phyloP scores from a whole-genome alignment of 345 rosid genomes.

The Lenwebbia sp. region DNA sequence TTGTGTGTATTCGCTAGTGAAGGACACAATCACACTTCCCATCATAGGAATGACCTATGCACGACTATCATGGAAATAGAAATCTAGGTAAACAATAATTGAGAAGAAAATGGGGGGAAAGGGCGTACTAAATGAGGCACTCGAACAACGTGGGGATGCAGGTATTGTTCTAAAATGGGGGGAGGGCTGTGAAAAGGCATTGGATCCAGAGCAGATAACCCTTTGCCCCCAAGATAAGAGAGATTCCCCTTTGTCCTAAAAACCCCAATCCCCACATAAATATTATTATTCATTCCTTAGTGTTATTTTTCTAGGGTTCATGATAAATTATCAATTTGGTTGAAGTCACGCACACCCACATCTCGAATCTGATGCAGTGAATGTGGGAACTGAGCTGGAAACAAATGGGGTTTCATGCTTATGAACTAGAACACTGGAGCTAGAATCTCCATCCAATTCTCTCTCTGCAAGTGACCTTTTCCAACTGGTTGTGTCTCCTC shows the following conservation, averaged over 20 bases:
- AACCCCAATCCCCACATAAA: background rate
- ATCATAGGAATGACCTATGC: background rate
- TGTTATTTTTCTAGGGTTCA: background rate
- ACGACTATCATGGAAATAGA: background rate
- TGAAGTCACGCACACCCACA: background rate
- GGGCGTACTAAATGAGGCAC: background rate
- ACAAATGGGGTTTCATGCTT: background rate
- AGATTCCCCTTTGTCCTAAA: constrained; percentile 12
- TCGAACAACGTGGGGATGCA: constrained; percentile 12
- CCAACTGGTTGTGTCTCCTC: background rate
- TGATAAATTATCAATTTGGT: constrained; percentile 3
- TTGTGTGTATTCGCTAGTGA: background rate
- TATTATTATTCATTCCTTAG: background rate
- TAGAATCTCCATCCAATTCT: background rate
- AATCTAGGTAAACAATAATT: constrained; percentile 5
- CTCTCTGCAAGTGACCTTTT: background rate
- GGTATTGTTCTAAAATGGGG: constrained; percentile 12
- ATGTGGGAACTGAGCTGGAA: constrained; percentile 9
- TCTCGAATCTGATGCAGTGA: constrained; percentile 23
- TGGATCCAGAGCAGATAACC: constrained; percentile 25
- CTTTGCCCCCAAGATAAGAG: constrained; percentile 4
- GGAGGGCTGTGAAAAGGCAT: background rate
- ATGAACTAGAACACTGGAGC: background rate
- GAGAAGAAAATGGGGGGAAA: background rate
- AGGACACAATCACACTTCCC: background rate